Evolutionary conservation across 306 rosid genomes (phyloP), one percentile per base, ranked within the genome.

Genomic region (Castanea crenata): DNA sequence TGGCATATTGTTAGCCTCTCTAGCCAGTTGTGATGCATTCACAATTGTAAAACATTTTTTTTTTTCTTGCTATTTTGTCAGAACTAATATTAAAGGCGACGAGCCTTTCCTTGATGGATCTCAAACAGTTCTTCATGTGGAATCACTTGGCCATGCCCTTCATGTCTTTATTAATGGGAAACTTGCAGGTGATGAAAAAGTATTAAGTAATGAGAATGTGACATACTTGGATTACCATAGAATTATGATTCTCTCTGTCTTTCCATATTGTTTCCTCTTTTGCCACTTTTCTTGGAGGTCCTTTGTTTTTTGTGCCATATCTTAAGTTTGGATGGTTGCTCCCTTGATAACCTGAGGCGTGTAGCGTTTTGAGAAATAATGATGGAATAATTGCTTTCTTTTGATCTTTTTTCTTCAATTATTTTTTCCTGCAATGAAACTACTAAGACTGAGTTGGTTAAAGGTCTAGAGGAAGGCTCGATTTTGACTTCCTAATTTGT

Each of bases 121-220:
- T 82, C 86, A 88, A 76, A 74, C 94, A 25, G 87, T 79, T 38
- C 97, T 95, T 81, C 97, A 93, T 74, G 91, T 95, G 81, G 89
- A 92, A 76, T 91, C 99, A 56, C 98, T 95, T 82, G 99, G 99
- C 46, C 99, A 95, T 83, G 97, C 81, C 61, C 85, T 95, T 77
- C 93, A 90, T 80, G 89, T 86, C 58, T 95, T 90, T 85, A 64
- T 90, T 44, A 95, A 95, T 79, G 85, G 88, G 77, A 95, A 92
- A 80, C 92, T 74, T 77, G 91, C 91, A 83, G 98, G 99, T 91
- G 75, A 64, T 57, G 27, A 55, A 71, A 63, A 67, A 32, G 65
- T 19, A 31, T 35, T 59, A 27, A 46, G 52, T 75, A 62, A 23
- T 56, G 23, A 74, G 13, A 64, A 63, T 73, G 65, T 21, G 27